Evolutionary conservation across 2,329 filamentous ascomycete genomes (phyloP).

Genomic region (Teratosphaeriaceae sp.): DNA sequence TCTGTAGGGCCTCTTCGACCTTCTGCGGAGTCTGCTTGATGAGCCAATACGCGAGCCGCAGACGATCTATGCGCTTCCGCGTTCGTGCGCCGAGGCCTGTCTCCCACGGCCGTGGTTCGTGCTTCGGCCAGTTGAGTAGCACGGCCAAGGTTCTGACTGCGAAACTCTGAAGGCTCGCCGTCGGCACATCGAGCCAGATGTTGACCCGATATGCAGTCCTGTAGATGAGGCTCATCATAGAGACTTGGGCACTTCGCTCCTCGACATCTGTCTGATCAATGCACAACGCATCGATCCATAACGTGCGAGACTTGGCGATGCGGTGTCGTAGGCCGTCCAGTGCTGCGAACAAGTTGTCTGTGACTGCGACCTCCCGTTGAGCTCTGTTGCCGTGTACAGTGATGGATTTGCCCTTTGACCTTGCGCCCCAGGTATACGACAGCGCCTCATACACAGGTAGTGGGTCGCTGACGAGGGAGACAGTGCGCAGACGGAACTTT

Average conservation of each 20-base stretch:
- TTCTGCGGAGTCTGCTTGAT: not conserved
- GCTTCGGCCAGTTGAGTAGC: not conserved
- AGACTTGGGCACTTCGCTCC: not conserved
- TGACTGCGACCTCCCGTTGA: not conserved
- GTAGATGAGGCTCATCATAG: not conserved
- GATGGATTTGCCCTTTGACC: not conserved
- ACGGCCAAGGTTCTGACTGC: not conserved
- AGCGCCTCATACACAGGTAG: not conserved
- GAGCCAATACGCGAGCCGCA: not conserved
- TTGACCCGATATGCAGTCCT: not conserved
- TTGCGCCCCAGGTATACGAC: slow-evolving; percentile 1
- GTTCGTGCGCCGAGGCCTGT: too few species aligned
- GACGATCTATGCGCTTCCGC: not conserved
- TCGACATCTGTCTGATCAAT: not conserved
- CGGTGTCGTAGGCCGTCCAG: not conserved
- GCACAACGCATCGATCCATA: slow-evolving; percentile 3
- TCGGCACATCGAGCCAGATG: not conserved
- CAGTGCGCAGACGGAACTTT: not conserved
- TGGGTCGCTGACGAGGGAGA: not conserved
- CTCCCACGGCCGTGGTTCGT: not conserved
- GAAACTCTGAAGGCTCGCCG: too few species aligned
- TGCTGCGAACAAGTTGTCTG: not conserved
- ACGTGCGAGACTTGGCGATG: not conserved
- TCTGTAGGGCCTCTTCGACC: not conserved
- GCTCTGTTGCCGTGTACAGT: not conserved